Percentiles rank a stretch among this genome's conserved stretches.
These are phyloP conservation scores for Alloascoidea hylecoeti DNA, from an alignment of 805 yeast species.

Conservation along the genomic window DNA sequence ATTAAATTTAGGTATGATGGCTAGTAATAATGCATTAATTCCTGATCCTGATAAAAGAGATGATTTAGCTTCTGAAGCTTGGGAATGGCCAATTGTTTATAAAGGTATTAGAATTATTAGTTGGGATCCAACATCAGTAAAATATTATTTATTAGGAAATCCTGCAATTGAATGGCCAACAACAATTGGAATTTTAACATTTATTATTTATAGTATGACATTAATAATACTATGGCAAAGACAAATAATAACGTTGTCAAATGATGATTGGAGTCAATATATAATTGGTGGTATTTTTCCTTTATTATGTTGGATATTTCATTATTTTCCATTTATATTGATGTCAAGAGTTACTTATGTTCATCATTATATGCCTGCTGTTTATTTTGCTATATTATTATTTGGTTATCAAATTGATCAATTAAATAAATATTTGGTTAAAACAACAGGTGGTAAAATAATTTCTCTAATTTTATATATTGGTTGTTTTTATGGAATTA, in stretches of 20 bases:
- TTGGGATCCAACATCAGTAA: conserved; percentile 41
- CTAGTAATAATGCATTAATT: conserved; percentile 68
- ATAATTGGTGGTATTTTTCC: conserved; percentile 68
- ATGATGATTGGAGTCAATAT: conserved; percentile 23
- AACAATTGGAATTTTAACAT: conserved; percentile 29
- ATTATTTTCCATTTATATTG: conserved; percentile 74
- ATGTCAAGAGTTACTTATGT: conserved; percentile 97
- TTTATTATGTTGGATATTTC: conserved; percentile 81
- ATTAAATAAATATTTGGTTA: conserved; percentile 20
- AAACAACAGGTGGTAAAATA: conserved; percentile 12
- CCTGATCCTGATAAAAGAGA: conserved; percentile 66
- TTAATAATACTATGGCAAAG: conserved; percentile 54
- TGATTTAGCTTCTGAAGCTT: conserved; percentile 58
- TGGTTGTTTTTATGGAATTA: conserved; percentile 18
- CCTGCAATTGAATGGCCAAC: conserved; percentile 55
- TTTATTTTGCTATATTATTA: conserved; percentile 83
- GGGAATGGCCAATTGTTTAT: conserved; percentile 71
- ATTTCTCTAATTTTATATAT: conserved; percentile 33
- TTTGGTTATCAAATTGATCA: conserved; percentile 45
- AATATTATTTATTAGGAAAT: conserved; percentile 56
- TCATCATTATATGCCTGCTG: conserved; percentile 92
- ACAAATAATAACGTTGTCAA: conserved; percentile 35
- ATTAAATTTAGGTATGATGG: conserved; percentile 70
- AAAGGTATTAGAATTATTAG: conserved; percentile 67
- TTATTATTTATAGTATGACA: conserved; percentile 22